Evolutionary conservation across 2,329 filamentous ascomycete species (phyloP).

Genomic region (Penicillium thymicola): DNA sequence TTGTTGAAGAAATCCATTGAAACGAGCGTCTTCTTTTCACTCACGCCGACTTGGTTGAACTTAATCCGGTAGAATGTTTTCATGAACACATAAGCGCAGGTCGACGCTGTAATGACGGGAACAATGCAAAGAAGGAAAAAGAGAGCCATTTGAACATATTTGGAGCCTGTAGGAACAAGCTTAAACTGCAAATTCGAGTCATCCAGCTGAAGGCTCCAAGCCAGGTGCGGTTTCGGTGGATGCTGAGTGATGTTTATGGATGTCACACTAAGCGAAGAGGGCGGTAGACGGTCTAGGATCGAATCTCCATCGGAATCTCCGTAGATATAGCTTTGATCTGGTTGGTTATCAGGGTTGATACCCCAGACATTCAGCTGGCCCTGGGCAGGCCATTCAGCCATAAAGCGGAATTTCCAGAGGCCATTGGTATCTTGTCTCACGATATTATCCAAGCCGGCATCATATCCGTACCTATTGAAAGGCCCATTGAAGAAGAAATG

Average conservation of each 20-base stretch:
- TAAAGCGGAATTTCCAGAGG: slow-evolving; percentile 58
- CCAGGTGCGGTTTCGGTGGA: slow-evolving; percentile 54
- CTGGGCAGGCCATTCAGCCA: slow-evolving; percentile 61
- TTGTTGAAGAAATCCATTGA: slow-evolving; percentile 36
- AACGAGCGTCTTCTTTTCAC: slow-evolving; percentile 47
- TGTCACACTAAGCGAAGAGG: slow-evolving; percentile 54
- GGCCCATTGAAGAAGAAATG: slow-evolving; percentile 62
- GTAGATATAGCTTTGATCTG: slow-evolving; percentile 57
- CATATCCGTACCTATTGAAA: slow-evolving; percentile 64
- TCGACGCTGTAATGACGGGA: slow-evolving; percentile 50
- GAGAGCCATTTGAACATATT: slow-evolving; percentile 53
- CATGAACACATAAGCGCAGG: slow-evolving; percentile 57
- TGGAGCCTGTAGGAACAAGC: slow-evolving; percentile 53
- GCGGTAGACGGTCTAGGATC: slow-evolving; percentile 60
- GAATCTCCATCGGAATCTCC: slow-evolving; percentile 62
- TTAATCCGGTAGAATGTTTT: slow-evolving; percentile 63
- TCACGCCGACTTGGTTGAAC: slow-evolving; percentile 58
- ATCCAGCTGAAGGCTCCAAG: slow-evolving; percentile 55
- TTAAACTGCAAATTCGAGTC: slow-evolving; percentile 54
- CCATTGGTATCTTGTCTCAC: slow-evolving; percentile 51
- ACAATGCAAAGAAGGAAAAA: slow-evolving; percentile 55
- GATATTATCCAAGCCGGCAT: slow-evolving; percentile 55
- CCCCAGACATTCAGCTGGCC: slow-evolving; percentile 66
- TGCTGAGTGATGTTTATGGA: slow-evolving; percentile 58
- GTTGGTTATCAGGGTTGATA: slow-evolving; percentile 60